Evolutionary conservation across 192 early-diverging fungal genomes (phyloP), one percentile per base, ranked within the genome.

Genomic region (Chytriomyces sp.): DNA sequence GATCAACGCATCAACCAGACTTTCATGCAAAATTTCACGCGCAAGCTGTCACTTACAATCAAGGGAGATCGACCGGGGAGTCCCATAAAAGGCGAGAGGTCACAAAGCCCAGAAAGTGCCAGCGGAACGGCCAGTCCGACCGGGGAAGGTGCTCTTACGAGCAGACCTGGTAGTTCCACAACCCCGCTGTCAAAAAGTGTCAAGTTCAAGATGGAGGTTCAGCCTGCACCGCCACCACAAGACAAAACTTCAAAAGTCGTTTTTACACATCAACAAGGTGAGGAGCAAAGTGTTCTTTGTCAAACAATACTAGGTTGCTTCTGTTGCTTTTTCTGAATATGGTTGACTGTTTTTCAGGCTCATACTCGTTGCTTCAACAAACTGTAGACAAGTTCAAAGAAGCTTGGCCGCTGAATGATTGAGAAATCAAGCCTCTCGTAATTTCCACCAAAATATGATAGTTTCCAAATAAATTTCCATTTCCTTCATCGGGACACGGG

Each of bases 181-280:
- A 28, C 76, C 14, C 31, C 33, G 3, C 28, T 31, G 14, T n/a
- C 60, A 2, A 78, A 82, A 59, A 62, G 39, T 39, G 67, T 75
- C 33, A 83, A 81, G 52, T 84, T 84, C 52, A 81, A 77, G 33
- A 76, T 84, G 49, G 82, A 84, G 28, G 66, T 84, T 8, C 28
- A 72, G 25, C 10, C 64, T 8, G 40, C 58, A n/a, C 49, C 76
- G 6, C 41, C 38, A 0, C 39, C 37, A 25, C 31, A 31, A 36
- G 52, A 37, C 30, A 56, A 31, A 17, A 33, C 33, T 5, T 31
- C 54, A 5, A 66, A 61, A 52, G 57, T 84, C 26, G 56, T 77
- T 14, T 77, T 84, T 52, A 75, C 64, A 10, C 82, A 81, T 66
- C 79, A 84, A 52, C 82, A 84, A 75, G 82, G 81, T 82, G 22